Base-by-base conservation (phyloP, 2,329 filamentous ascomycete genomes). In the Claviceps monticola region DNA sequence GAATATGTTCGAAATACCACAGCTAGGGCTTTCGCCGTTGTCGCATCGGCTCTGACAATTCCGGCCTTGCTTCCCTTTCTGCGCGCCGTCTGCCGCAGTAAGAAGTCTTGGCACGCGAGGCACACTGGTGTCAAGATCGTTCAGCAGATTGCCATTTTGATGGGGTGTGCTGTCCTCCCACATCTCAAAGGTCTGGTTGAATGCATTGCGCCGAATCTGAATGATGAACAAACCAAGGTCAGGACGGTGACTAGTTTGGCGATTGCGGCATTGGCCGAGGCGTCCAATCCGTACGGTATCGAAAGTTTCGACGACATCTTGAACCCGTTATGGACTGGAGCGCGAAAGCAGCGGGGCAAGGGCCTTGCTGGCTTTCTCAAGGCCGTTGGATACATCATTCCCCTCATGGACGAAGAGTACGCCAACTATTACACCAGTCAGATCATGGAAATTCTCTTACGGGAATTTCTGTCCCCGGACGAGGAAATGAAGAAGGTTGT, bases 401-500 rank as follows among this genome's bases (percentile, higher is more conserved):
- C 93, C 4, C 79, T 98, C 50, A 98, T 98, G 93, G 93, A 98
- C 71, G 93, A 98, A 69, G 93, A 98, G 64, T 97, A 96, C 66
- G 91, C 93, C 69, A 97, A 96, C 66, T 98, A 98, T 71, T 98
- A 98, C 64, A 97, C 93, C 8, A 88, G 83, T 59, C 90, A 98
- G 68, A 96, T 98, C 62, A 97, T 98, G 91, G 93, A 97, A 68
- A 97, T 97, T 61, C 73, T 98, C 14, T 80, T 97, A 34, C 83
- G 93, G 61, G 93, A 98, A 65, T 98, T 98, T 63, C 86, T 89
- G 6, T 96, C 91, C 0, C 93, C 93, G 0, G 93, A 98, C 58
- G 93, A 98, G 68, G 93, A 98, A 69, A 98, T 98, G 93, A 98
- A 97, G 72, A 98, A 98, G 73, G 93, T 98, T 1, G 93, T 98